Evolutionary conservation across 768 basidiomycete species (phyloP).

Genomic region (Ephemerocybe angulata): DNA sequence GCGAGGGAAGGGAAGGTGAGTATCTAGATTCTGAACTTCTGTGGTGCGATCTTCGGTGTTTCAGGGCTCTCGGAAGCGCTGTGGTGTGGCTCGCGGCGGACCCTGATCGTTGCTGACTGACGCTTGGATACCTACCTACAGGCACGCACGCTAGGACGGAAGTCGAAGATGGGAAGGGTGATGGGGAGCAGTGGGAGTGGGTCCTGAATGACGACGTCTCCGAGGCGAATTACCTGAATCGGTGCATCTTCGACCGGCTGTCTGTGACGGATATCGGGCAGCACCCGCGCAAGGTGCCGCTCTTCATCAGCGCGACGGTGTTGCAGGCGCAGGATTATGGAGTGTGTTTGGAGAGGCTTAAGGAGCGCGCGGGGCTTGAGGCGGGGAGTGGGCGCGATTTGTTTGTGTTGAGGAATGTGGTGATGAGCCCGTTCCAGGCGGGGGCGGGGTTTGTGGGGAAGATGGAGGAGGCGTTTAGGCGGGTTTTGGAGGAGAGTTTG

Average conservation of each 20-base stretch:
- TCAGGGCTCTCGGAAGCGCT: neutral
- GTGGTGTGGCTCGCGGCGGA: too few relatives aligned
- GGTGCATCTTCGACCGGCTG: constrained; percentile 34
- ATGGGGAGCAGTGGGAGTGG: constrained; percentile 16
- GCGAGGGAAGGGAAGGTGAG: neutral
- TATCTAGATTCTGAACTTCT: too few relatives aligned
- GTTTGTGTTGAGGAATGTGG: constrained; percentile 33
- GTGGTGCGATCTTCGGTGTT: too few relatives aligned
- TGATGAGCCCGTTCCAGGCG: constrained; percentile 40
- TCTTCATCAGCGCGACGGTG: constrained; percentile 29
- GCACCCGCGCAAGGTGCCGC: constrained; percentile 16
- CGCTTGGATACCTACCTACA: too few relatives aligned
- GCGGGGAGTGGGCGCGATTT: constrained; percentile 27
- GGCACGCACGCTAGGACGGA: neutral
- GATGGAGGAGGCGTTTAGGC: constrained; percentile 30
- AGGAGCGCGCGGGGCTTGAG: constrained; percentile 31
- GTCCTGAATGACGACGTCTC: constrained; percentile 31
- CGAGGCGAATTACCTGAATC: constrained; percentile 41
- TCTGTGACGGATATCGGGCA: constrained; percentile 28
- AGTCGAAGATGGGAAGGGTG: neutral
- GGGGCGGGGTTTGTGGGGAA: constrained; percentile 23
- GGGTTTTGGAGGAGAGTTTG: constrained; percentile 31
- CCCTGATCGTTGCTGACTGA: constrained; percentile 1
- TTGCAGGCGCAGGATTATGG: constrained; percentile 33
- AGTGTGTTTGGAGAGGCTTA: constrained; percentile 30